Evolutionary conservation across 768 basidiomycete species (phyloP), one percentile per base, ranked within the genome.

Genomic region (Suillus clintonianus): DNA sequence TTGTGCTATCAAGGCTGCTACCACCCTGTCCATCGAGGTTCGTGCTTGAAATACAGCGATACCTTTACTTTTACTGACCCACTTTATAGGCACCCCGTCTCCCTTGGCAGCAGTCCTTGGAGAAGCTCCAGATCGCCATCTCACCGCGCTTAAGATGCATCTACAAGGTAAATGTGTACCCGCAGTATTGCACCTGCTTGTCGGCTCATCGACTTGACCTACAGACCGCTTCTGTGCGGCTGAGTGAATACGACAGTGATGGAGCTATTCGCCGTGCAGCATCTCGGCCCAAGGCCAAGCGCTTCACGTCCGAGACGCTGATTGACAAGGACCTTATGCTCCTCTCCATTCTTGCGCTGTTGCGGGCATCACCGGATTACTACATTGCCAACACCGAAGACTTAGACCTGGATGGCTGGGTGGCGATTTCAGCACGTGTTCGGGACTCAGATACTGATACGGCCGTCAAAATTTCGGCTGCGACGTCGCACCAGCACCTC

Each of bases 11-110:
- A 87, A 89, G 65, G 91, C 94, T 3, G 88, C 84, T 67, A 75
- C 91, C 45, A 90, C 87, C 0, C 72, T 94, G 37, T 78, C 83
- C 8, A 81, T 86, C 59, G 92, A 95, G 80, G 90, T 88, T 69
- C 62, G 77, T 68, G 9, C 58, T 22, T 27, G 30, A 24, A 30
- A 22, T 54, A 3, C n/a, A 62, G 54, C 36, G 11, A 56, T 24
- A 1, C 8, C 37, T 41, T 19, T 19, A 17, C 24, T 6, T 27
- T 19, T 11, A 6, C 65, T 68, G 14, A 76, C 24, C n/a, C 45
- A n/a, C 5, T 36, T 36, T 62, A 51, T 63, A 89, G 88, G 83
- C 83, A 5, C 59, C 76, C 14, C 81, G 81, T 15, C 78, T 91
- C 57, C 79, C 82, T 3, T 89, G 82, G 74, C 89, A 91, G 68